These are phyloP conservation scores for Talaromyces atroroseus DNA, from an alignment of 2,329 filamentous ascomycete genomes.

Conservation along the genomic window DNA sequence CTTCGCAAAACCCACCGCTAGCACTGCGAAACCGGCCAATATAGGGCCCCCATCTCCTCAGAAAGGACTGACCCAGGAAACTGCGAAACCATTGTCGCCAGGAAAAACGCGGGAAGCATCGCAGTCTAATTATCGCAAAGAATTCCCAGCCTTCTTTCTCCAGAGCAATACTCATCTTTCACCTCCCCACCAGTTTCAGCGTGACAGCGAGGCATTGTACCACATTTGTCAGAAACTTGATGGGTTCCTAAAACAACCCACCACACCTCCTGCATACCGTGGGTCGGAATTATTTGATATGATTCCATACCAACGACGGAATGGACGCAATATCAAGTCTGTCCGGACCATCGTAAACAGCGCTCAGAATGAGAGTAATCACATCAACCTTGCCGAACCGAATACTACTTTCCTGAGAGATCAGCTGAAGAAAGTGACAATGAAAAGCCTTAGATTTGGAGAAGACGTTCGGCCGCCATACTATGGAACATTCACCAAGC, in stretches of 20 bases:
- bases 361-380: slow-evolving; percentile 43
- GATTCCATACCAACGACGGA: slow-evolving; percentile 33
- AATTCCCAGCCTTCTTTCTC: slow-evolving; percentile 77
- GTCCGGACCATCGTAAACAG: slow-evolving; percentile 59
- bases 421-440: slow-evolving; percentile 44
- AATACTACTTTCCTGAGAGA: slow-evolving; percentile 31
- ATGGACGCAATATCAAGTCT: slow-evolving; percentile 27
- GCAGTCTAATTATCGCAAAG: slow-evolving; percentile 57
- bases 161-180: slow-evolving; percentile 70
- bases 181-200: slow-evolving; percentile 46
- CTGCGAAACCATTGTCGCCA: slow-evolving; percentile 8
- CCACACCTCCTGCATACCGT: slow-evolving; percentile 21
- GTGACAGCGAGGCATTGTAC: slow-evolving; percentile 54
- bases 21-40: slow-evolving; percentile 21
- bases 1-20: slow-evolving; percentile 38
- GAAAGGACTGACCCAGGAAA: slow-evolving; percentile 16
- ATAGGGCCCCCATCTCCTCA: slow-evolving; percentile 15
- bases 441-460: slow-evolving; percentile 56
- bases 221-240: slow-evolving; percentile 49
- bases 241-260: slow-evolving; percentile 26
- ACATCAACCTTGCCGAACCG: slow-evolving; percentile 25
- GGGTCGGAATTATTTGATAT: slow-evolving; percentile 34
- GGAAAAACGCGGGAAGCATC: slow-evolving; percentile 18
- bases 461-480: slow-evolving; percentile 61
- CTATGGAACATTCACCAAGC: slow-evolving; percentile 55